phyloP scores from a whole-genome alignment of 2,329 filamentous ascomycete species.

The Neopestalotiopsis sp. region DNA sequence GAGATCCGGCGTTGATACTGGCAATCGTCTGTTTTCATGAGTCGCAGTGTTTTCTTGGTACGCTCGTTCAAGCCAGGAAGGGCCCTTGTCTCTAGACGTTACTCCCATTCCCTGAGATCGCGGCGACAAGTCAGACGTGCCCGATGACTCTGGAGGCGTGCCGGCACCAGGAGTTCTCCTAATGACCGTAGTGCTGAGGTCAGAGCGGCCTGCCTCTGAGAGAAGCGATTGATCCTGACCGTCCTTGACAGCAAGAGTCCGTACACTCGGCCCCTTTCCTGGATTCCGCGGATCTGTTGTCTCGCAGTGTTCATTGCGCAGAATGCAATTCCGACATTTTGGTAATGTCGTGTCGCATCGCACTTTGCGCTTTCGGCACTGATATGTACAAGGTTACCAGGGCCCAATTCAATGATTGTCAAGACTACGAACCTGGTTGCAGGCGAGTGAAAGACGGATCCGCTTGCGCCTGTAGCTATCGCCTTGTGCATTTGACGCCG shows the following conservation, averaged over 20 bases:
- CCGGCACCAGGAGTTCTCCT: neutral
- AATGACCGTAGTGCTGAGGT: neutral
- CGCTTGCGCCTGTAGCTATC: slow-evolving; percentile 7
- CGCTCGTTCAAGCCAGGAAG: slow-evolving; percentile 6
- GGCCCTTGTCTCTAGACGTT: slow-evolving; percentile 17
- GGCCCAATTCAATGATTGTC: too few relatives aligned
- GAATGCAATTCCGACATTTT: slow-evolving; percentile 32
- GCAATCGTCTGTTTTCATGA: neutral
- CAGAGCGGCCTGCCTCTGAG: neutral
- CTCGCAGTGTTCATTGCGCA: slow-evolving; percentile 30
- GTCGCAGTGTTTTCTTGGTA: neutral
- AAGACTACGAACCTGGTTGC: slow-evolving; percentile 5
- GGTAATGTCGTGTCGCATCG: slow-evolving; percentile 34
- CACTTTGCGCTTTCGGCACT: slow-evolving; percentile 36
- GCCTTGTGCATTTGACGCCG: neutral
- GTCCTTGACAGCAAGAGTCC: slow-evolving; percentile 26
- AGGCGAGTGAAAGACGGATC: slow-evolving; percentile 18
- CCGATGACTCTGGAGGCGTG: neutral
- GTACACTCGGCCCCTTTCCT: slow-evolving; percentile 22
- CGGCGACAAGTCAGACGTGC: neutral
- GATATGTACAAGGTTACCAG: neutral
- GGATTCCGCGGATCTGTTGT: slow-evolving; percentile 32
- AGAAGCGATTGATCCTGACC: neutral
- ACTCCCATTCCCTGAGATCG: neutral
- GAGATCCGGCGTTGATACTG: slow-evolving; percentile 23